Percentiles rank a stretch among this genome's conserved stretches.
Evolutionary conservation across 805 yeast genomes (phyloP).

Genomic region (Nakazawaea ernobii): DNA sequence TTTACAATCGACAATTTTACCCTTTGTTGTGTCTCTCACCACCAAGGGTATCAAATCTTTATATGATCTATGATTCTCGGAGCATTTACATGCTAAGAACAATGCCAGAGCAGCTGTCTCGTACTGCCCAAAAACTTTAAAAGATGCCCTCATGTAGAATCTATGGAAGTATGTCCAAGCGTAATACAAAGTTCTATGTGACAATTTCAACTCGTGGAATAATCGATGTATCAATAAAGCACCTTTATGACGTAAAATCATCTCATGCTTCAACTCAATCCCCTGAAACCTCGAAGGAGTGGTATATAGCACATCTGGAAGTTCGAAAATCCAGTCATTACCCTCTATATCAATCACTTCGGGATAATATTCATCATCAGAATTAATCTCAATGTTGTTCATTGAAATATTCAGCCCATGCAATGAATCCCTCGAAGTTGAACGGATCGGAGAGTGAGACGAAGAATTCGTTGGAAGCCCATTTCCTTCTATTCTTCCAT

Average conservation of each 20-base stretch:
- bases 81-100: slow-evolving; percentile 48
- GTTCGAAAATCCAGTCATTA: slow-evolving; percentile 22
- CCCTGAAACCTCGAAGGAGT: slow-evolving; percentile 32
- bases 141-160: slow-evolving; percentile 41
- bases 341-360: slow-evolving; percentile 21
- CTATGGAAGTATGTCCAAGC: slow-evolving; percentile 46
- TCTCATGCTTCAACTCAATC: slow-evolving; percentile 32
- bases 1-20: slow-evolving; percentile 30
- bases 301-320: slow-evolving; percentile 17
- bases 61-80: slow-evolving; percentile 43
- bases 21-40: slow-evolving; percentile 40
- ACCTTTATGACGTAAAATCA: slow-evolving; percentile 40
- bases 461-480: too few relatives aligned
- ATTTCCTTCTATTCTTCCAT: background rate
- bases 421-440: background rate
- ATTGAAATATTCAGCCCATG: too few relatives aligned
- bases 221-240: slow-evolving; percentile 38
- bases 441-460: background rate
- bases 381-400: too few relatives aligned
- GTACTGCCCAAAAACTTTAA: slow-evolving; percentile 38
- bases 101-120: slow-evolving; percentile 46
- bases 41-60: slow-evolving; percentile 44
- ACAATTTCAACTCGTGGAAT: slow-evolving; percentile 37
- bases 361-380: slow-evolving; percentile 20
- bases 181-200: slow-evolving; percentile 41